Evolutionary conservation across 495 filamentous ascomycete genomes (phyloP).

Genomic region (Margaritispora aquatica): DNA sequence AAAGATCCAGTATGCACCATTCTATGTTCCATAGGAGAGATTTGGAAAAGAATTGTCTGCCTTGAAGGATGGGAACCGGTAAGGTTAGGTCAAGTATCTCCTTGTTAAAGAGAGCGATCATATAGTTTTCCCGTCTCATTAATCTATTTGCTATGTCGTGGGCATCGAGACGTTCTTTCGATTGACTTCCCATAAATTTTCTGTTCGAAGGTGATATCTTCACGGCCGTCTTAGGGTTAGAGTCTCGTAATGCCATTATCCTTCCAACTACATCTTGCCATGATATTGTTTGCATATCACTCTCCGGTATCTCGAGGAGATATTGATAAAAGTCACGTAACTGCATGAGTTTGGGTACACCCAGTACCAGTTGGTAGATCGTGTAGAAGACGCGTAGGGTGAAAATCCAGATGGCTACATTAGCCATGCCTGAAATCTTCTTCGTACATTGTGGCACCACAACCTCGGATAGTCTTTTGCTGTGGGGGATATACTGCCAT

Average conservation of each 20-base stretch:
- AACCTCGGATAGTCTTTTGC: constrained; percentile 69
- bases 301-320: constrained; percentile 78
- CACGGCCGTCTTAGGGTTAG: constrained; percentile 76
- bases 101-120: constrained; percentile 96
- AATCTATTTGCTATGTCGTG: constrained; percentile 95
- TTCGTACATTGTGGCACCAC: constrained; percentile 76
- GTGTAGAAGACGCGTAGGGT: constrained; percentile 84
- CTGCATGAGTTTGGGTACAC: constrained; percentile 64
- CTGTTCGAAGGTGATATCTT: constrained; percentile 46
- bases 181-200: constrained; percentile 71
- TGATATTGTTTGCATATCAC: constrained; percentile 91
- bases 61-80: constrained; percentile 75
- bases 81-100: constrained; percentile 84
- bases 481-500: constrained; percentile 67
- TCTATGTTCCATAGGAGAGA: constrained; percentile 86
- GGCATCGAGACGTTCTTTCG: constrained; percentile 92
- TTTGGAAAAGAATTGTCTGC: constrained; percentile 69
- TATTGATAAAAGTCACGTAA: constrained; percentile 88
- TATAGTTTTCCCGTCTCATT: constrained; percentile 94
- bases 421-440: constrained; percentile 77
- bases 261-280: constrained; percentile 93
- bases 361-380: constrained; percentile 66
- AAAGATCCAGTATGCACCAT: constrained; percentile 84
- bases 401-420: constrained; percentile 76
- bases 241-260: constrained; percentile 79